Conservation (phyloP, 139 green algal species). For the Spirogloea muscicola region DNA sequence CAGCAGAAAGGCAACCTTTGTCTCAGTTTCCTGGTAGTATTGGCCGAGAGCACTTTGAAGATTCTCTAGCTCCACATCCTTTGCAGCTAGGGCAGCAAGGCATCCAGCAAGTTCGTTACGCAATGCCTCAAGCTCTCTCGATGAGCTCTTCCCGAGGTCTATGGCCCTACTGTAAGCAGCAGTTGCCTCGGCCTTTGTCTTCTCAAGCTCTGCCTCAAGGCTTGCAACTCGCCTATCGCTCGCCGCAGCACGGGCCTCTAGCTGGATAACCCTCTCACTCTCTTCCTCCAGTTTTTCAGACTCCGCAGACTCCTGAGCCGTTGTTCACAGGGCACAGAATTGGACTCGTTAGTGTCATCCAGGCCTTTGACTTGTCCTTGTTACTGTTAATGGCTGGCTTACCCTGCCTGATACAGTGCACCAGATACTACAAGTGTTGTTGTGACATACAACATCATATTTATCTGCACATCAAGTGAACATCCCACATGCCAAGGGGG, state of each 20-base stretch:
- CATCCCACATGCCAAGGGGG: no score
- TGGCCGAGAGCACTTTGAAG: slow-evolving; percentile 36
- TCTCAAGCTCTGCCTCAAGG: background rate
- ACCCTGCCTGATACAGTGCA: no score
- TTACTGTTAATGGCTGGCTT: no score
- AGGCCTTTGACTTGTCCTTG: no score
- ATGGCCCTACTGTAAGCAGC: background rate
- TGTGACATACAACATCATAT: no score
- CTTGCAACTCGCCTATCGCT: background rate
- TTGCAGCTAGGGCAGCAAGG: background rate
- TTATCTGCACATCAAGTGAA: no score
- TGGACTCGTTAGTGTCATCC: no score
- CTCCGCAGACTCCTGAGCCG: slow-evolving; percentile 23
- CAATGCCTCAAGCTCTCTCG: slow-evolving; percentile 10
- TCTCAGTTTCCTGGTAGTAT: slow-evolving; percentile 37
- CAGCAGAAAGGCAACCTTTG: no score
- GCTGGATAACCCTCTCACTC: slow-evolving; percentile 4
- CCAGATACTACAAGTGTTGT: no score
- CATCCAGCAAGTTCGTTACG: slow-evolving; percentile 13
- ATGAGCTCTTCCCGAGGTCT: background rate
- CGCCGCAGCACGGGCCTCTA: background rate
- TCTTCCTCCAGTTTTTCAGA: slow-evolving; percentile 37
- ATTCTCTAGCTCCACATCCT: slow-evolving; percentile 39
- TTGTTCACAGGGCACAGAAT: no score
- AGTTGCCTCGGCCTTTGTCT: slow-evolving; percentile 2